These are phyloP conservation scores for Phytopythium kandeliae DNA, from an alignment of 352 stramenopile genomes.

Conservation along the genomic window DNA sequence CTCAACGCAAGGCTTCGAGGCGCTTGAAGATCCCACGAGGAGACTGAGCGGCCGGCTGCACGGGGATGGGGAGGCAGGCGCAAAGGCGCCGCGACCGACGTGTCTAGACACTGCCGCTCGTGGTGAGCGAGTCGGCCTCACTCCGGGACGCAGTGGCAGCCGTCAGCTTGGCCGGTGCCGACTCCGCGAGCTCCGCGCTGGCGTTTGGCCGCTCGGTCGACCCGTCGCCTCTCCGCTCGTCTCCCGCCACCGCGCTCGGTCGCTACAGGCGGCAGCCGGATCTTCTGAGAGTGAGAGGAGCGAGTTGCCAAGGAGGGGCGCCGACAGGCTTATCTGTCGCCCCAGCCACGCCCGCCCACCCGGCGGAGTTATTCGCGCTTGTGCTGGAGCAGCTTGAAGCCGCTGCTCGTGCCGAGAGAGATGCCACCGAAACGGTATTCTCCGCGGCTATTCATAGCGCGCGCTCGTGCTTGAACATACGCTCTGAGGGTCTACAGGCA, in stretches of 20 bases:
- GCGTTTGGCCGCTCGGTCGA: no score
- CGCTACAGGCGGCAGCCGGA: not conserved
- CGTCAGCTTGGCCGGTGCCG: no score
- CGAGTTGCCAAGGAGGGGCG: no score
- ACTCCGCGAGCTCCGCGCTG: no score
- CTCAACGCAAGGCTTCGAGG: no score
- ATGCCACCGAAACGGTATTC: constrained; percentile 1
- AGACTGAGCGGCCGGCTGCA: not conserved
- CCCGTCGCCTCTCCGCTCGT: not conserved
- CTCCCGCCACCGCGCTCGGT: not conserved
- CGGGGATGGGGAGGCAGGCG: not conserved
- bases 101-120: no score
- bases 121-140: no score
- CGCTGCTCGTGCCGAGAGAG: not conserved
- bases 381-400: not conserved
- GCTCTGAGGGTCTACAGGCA: no score
- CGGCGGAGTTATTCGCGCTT: not conserved
- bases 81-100: no score
- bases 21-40: not conserved
- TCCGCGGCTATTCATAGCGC: constrained; percentile 3
- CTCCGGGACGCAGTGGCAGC: no score
- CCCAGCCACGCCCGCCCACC: not conserved
- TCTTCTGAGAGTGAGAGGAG: not conserved
- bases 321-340: no score
- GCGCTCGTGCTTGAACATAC: not conserved